Conservation (phyloP, 2,329 filamentous ascomycete genomes). For the Phaeosphaeriaceae sp. region DNA sequence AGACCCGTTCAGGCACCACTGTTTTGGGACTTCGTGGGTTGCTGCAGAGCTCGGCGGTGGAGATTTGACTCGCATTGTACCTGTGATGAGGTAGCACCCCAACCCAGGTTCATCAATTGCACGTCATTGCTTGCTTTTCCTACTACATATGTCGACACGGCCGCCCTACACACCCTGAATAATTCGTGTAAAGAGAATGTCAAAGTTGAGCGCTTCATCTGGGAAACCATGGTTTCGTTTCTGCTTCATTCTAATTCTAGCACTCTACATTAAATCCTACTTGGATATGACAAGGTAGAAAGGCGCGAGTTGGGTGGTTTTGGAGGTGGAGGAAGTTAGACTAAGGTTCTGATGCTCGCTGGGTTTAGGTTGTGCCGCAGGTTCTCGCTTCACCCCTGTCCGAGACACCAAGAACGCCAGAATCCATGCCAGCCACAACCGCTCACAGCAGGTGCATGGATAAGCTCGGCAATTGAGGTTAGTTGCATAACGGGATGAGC, state of each 20-base stretch:
- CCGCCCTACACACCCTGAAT: background rate
- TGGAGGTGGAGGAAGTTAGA: constrained; percentile 31
- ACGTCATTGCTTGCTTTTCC: constrained; percentile 14
- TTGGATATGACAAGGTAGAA: constrained; percentile 19
- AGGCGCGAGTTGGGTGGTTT: constrained; percentile 20
- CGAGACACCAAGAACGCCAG: constrained; percentile 33
- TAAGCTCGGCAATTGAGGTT: constrained; percentile 3
- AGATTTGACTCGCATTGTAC: constrained; percentile 23
- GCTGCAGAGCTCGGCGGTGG: constrained; percentile 27
- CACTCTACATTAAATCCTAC: constrained; percentile 15
- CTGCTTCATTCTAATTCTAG: constrained; percentile 21
- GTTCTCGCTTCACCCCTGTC: constrained; percentile 34
- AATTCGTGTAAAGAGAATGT: background rate
- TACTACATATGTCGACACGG: background rate
- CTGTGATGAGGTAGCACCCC: constrained; percentile 11
- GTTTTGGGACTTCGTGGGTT: constrained; percentile 20
- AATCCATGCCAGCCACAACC: constrained; percentile 25
- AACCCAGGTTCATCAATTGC: constrained; percentile 1
- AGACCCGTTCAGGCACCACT: constrained; percentile 39
- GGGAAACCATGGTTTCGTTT: constrained; percentile 32
- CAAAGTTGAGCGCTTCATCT: constrained; percentile 24
- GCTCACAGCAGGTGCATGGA: constrained; percentile 11
- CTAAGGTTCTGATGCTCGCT: constrained; percentile 38
- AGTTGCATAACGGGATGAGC: constrained; percentile 17
- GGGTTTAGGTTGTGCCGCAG: constrained; percentile 38